phyloP scores from a whole-genome alignment of 768 basidiomycete species.

The Coprinopsis sp. region DNA sequence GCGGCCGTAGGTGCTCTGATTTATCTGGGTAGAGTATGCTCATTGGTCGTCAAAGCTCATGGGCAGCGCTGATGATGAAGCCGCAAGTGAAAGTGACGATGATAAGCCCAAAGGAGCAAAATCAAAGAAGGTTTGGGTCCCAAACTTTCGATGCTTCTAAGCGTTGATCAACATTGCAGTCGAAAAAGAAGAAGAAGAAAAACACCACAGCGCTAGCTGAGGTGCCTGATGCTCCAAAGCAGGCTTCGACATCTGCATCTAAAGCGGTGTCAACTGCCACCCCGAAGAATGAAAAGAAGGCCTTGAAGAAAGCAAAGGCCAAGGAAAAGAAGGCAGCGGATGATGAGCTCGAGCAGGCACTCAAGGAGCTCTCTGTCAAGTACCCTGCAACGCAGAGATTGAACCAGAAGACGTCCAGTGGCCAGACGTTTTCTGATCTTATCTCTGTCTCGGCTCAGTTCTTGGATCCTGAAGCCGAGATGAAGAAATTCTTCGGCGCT shows the following conservation, averaged over 20 bases:
- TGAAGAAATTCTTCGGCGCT: slow-evolving; percentile 91
- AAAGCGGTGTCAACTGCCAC: slow-evolving; percentile 14
- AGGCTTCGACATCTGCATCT: slow-evolving; percentile 5
- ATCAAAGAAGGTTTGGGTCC: slow-evolving; percentile 35
- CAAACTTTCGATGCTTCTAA: not conserved
- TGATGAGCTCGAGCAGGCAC: slow-evolving; percentile 80
- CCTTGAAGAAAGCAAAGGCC: slow-evolving; percentile 57
- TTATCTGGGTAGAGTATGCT: not conserved
- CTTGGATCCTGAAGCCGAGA: slow-evolving; percentile 85
- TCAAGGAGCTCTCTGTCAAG: slow-evolving; percentile 83
- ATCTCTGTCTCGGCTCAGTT: slow-evolving; percentile 76
- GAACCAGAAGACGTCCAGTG: slow-evolving; percentile 22
- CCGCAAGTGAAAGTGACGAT: slow-evolving; percentile 21
- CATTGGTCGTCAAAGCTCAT: slow-evolving; percentile 31
- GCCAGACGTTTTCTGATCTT: slow-evolving; percentile 44
- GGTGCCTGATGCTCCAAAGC: slow-evolving; percentile 2
- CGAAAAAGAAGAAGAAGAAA: slow-evolving; percentile 43
- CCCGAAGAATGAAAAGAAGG: slow-evolving; percentile 47
- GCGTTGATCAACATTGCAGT: slow-evolving; percentile 12
- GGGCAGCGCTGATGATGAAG: slow-evolving; percentile 25
- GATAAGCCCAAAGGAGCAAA: slow-evolving; percentile 25
- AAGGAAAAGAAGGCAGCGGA: slow-evolving; percentile 62
- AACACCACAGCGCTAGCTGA: slow-evolving; percentile 4
- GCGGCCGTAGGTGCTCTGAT: slow-evolving; percentile 4
- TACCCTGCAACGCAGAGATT: slow-evolving; percentile 49